Evolutionary conservation across 169 alveolate genomes (phyloP).

Genomic region (Cryptosporidium sp.): DNA sequence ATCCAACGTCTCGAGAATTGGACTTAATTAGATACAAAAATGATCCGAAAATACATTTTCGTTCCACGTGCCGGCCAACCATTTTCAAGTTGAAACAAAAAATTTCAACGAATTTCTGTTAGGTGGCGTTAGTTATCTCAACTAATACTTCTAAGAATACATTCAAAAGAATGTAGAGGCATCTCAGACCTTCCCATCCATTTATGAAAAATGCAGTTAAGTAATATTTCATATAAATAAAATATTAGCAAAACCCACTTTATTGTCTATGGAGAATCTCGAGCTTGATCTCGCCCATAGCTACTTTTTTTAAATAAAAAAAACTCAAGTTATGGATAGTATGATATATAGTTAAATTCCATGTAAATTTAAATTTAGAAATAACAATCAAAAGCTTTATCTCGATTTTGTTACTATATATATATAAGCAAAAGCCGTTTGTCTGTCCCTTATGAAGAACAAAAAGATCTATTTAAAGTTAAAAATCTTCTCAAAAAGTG

Average conservation of each 20-base stretch:
- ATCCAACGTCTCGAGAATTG: constrained; percentile 76
- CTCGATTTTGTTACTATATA: background rate
- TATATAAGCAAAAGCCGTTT: too few species aligned
- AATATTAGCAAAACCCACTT: background rate
- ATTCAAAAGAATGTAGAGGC: constrained; percentile 39
- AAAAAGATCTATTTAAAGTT: background rate
- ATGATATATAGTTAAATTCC: background rate
- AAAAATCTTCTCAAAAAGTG: background rate
- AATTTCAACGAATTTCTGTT: constrained; percentile 59
- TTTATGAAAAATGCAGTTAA: background rate
- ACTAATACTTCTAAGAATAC: constrained; percentile 72
- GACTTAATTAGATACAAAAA: constrained; percentile 62
- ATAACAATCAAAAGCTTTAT: background rate
- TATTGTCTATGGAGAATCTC: constrained; percentile 75
- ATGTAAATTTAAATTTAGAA: background rate
- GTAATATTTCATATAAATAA: background rate
- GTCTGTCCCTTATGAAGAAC: background rate
- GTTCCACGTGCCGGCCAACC: constrained; percentile 77
- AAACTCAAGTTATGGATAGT: background rate
- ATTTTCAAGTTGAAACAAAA: constrained; percentile 25
- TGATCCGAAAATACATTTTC: background rate
- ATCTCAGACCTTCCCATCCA: constrained; percentile 78
- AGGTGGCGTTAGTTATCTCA: constrained; percentile 70
- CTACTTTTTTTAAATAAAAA: background rate
- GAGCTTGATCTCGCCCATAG: constrained; percentile 75